A percentile compares a stretch with the other conserved stretches of the same genome.
phyloP scores from a whole-genome alignment of 2,329 filamentous ascomycete species.

The Fusarium sp. region DNA sequence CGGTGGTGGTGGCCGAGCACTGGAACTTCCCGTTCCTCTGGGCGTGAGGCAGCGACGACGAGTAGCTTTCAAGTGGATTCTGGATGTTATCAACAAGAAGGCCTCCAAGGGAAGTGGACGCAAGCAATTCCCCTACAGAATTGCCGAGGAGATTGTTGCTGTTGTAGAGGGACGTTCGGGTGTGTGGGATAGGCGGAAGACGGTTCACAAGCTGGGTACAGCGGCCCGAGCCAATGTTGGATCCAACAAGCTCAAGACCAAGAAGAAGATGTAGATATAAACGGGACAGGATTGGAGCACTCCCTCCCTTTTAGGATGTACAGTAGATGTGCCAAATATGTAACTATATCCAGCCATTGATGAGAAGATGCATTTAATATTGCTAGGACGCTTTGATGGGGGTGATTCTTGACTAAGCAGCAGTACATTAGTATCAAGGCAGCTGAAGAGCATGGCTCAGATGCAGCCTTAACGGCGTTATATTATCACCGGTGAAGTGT shows the following conservation, averaged over 20 bases:
- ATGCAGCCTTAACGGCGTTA: background rate
- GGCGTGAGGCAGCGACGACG: slow-evolving; percentile 81
- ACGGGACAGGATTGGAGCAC: slow-evolving; percentile 12
- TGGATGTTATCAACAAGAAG: slow-evolving; percentile 86
- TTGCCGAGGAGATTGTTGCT: slow-evolving; percentile 88
- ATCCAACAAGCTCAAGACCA: slow-evolving; percentile 55
- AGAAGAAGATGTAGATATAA: slow-evolving; percentile 54
- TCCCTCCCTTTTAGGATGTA: slow-evolving; percentile 40
- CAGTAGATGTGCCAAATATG: slow-evolving; percentile 51
- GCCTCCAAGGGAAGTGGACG: slow-evolving; percentile 79
- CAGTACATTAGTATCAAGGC: no score
- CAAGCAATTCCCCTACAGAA: slow-evolving; percentile 79
- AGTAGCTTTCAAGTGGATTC: slow-evolving; percentile 88
- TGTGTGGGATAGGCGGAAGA: slow-evolving; percentile 86
- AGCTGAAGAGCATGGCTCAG: background rate
- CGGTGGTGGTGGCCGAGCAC: slow-evolving; percentile 86
- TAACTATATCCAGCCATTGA: slow-evolving; percentile 51
- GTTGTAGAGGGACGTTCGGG: slow-evolving; percentile 88
- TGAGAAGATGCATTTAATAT: slow-evolving; percentile 39
- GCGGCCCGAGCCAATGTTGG: slow-evolving; percentile 81
- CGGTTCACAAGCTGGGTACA: slow-evolving; percentile 86
- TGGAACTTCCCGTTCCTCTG: slow-evolving; percentile 87
- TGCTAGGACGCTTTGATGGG: background rate
- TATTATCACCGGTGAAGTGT: background rate
- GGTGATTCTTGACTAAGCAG: no score